Evolutionary conservation across 2,329 filamentous ascomycete genomes (phyloP), one percentile per base, ranked within the genome.

Genomic region (Pseudocercospora macadamiae): DNA sequence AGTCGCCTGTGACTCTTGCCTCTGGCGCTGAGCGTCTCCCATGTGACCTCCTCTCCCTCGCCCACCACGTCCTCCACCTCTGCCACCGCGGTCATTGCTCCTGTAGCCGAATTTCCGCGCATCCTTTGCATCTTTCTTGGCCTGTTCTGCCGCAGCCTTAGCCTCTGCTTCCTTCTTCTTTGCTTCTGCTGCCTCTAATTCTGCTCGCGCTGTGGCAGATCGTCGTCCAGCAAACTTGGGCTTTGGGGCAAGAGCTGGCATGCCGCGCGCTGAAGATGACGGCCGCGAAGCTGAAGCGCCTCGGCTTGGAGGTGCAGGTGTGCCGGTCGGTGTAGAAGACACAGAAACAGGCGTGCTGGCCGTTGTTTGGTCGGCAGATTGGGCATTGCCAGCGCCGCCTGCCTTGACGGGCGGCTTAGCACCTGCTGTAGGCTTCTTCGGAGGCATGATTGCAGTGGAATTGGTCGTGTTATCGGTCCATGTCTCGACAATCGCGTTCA

Each of bases 211-310:
- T 39, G 76, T 74, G 60, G 79, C 77, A 60, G 76, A 80, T 54
- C 79, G 68, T 53, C 79, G 72, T 10, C 76, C 77, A 14, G 72
- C 75, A 57, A 77, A 79, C 34, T 74, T 76, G 3, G 79, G 78
- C 51, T 73, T 71, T 32, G 32, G 64, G 45, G 67, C 63, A 10
- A 65, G 58, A 2, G 59, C 63, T 44, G 62, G 54, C 19, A 63
- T 64, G 25, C 59, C 54, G 34, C 60, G 48, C 7, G 53, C 47
- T 28, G 63, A 51, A 4, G 64, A 54, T 21, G 57, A 59, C 16
- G 63, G 61, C 42, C 60, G 61, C 26, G 59, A 37, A 4, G 36
- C 30, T 16, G 64, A 59, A 8, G 28, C 52, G 26, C 47, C 45
- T 19, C 57, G 60, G 44, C 57, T 60, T 7, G 55, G 51, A 21